Evolutionary conservation across 73 alveolate genomes (phyloP), one percentile per base, ranked within the genome.

Genomic region (Paramecium caudatum): DNA sequence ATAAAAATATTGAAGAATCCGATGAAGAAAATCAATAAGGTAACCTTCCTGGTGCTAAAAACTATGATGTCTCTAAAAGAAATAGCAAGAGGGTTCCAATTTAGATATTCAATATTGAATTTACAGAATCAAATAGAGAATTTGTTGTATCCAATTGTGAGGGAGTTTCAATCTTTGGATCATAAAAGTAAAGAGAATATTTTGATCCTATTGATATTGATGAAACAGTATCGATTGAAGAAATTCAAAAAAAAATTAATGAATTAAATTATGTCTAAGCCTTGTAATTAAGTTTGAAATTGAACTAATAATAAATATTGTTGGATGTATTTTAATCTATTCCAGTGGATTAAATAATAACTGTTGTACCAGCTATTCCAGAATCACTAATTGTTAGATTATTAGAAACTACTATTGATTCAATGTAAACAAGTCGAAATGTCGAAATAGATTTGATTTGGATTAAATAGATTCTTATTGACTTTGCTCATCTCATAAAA

Each of bases 11-110:
- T 46, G 94, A 96, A 74, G 94, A 91, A 48, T 91, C 94, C 15
- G 94, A 93, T 46, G 90, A 95, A 33, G 97, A 93, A 41, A 95
- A 25, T n/a, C 19, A 78, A 27, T 41, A 91, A 65, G 95, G 93
- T n/a, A 95, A 93, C 46, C 91, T 97, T 47, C 99, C 99, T 12
- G 99, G 99, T 16, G 95, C 95, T 46, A 96, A 95, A 63, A 90
- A 90, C 17, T 86, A 21, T 86, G 93, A 86, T 17, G 93, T 86
- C 15, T 61, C 90, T 17, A 86, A 86, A 65, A 86, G 93, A 37
- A 86, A 81, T 15, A 62, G 46, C 37, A 86, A 86, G 25, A 16
- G 84, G 65, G 82, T 78, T 16, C 81, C 84, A 10, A 80, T 62
- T 33, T 62, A 41, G 19, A 90, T 70, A 10, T 39, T 47, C 36